A percentile compares a stretch with the other conserved stretches of the same genome.
Conservation (phyloP, 1,284 basidiomycete genomes). For the Sanguinoderma infundibulare region DNA sequence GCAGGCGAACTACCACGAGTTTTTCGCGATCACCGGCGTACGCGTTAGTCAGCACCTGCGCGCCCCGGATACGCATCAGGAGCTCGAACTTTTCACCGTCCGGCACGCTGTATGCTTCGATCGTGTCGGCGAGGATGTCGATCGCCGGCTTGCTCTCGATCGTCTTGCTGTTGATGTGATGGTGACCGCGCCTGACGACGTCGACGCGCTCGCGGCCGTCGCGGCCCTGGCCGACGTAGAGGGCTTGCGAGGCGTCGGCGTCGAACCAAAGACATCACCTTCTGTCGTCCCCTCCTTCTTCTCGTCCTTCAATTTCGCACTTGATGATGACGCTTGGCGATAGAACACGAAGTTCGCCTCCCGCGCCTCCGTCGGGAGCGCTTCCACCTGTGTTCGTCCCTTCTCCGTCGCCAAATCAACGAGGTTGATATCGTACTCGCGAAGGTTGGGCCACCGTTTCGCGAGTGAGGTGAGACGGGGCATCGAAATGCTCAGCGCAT, state of each 20-base stretch:
- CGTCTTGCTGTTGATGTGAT: conserved; percentile 68
- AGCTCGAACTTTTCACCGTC: conserved; percentile 89
- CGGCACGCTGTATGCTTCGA: conserved; percentile 76
- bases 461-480: conserved; percentile 72
- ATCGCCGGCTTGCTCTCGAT: conserved; percentile 65
- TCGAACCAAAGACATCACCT: too few relatives aligned
- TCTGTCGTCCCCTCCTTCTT: conserved; percentile 47
- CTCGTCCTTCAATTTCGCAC: conserved; percentile 39
- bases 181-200: conserved; percentile 54
- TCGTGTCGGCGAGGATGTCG: conserved; percentile 76
- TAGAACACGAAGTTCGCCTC: conserved; percentile 82
- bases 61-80: conserved; percentile 85
- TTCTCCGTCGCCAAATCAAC: conserved; percentile 66
- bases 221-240: conserved; percentile 18
- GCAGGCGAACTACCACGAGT: conserved; percentile 80
- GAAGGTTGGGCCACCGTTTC: conserved; percentile 75
- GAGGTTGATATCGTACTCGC: conserved; percentile 74
- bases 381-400: conserved; percentile 55
- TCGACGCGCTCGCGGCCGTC: conserved; percentile 29
- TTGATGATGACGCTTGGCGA: conserved; percentile 47
- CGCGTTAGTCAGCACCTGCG: conserved; percentile 65
- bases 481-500: conserved; percentile 78
- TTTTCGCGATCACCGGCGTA: conserved; percentile 74
- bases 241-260: conserved; percentile 37
- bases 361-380: conserved; percentile 68